Base-by-base conservation (phyloP, 345 rosid species). In the Dipteronia dyeriana region DNA sequence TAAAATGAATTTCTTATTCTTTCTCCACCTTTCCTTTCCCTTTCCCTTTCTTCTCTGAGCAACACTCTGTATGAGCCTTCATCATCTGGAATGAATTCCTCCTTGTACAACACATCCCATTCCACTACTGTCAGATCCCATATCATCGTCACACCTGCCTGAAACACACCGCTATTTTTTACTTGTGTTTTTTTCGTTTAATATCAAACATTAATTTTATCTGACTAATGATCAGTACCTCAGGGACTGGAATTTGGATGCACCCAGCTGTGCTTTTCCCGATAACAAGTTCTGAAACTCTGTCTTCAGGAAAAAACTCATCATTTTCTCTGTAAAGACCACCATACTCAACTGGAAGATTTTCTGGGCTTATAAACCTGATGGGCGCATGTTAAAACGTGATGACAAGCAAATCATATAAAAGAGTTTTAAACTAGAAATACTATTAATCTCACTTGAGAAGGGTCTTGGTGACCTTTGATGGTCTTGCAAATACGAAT, bases 71-170 rank as follows among this genome's bases (percentile, higher is more conserved):
- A 91, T 0, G 91, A 89, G 13, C 95, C 89, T 66, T 91, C 95
- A 59, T 89, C 91, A 1, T 86, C 86, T 0, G 91, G 95, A 31
- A 89, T 63, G 86, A 91, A 89, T 81, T 85, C 86, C 67, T 91
- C 91, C 83, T 80, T 88, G 79, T 80, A 88, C 3, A 41, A 9
- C 62, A 87, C 86, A 1, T 88, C 88, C 89, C 90, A 83, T 81
- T 89, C 91, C 20, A 86, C 85, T 70, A 86, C 88, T 0, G 88
- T 84, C 19, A 85, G 63, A 43, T 91, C 92, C 94, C 91, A 89
- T 0, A 72, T 56, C 29, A 88, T 23, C 7, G 87, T 88, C 39
- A 85, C 83, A 34, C 91, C 93, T 8, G n/a, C 80, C 92, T 89
- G 17, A 53, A 63, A 11, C 45, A 63, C 16, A 63, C 5, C n/a